phyloP scores from a whole-genome alignment of 805 yeast species.

The Komagataella pastoris region DNA sequence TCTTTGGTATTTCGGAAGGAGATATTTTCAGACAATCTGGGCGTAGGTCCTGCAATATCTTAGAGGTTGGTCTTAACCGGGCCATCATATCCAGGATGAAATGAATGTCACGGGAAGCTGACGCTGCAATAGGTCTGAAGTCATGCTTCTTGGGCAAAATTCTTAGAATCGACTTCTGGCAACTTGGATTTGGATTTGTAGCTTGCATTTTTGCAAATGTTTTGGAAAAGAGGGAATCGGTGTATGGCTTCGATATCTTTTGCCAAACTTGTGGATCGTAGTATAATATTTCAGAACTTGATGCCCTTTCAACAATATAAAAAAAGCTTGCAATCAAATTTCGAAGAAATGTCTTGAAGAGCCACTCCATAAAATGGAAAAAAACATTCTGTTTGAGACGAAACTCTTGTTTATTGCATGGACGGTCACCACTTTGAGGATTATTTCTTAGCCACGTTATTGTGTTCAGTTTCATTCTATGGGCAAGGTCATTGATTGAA shows the following conservation, averaged over 20 bases:
- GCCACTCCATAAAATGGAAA: conserved; percentile 40
- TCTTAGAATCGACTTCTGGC: conserved; percentile 17
- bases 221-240: conserved; percentile 24
- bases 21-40: conserved; percentile 16
- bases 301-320: conserved; percentile 50
- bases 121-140: conserved; percentile 26
- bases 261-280: conserved; percentile 53
- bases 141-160: conserved; percentile 39
- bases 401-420: conserved; percentile 27
- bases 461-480: conserved; percentile 25
- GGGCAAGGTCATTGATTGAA: conserved; percentile 16
- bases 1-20: conserved; percentile 27
- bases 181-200: conserved; percentile 3
- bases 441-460: conserved; percentile 42
- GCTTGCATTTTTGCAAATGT: conserved; percentile 17
- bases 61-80: conserved; percentile 29
- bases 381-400: conserved; percentile 22
- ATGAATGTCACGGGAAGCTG: conserved; percentile 17
- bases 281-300: conserved; percentile 24
- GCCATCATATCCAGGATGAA: conserved; percentile 21
- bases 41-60: conserved; percentile 21
- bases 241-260: conserved; percentile 24
- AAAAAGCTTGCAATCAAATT: conserved; percentile 40
- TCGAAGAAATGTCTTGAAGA: conserved; percentile 31
- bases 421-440: conserved; percentile 4